phyloP scores from a whole-genome alignment of 1,139 yeast species.

The Scheffersomyces lignicola region DNA sequence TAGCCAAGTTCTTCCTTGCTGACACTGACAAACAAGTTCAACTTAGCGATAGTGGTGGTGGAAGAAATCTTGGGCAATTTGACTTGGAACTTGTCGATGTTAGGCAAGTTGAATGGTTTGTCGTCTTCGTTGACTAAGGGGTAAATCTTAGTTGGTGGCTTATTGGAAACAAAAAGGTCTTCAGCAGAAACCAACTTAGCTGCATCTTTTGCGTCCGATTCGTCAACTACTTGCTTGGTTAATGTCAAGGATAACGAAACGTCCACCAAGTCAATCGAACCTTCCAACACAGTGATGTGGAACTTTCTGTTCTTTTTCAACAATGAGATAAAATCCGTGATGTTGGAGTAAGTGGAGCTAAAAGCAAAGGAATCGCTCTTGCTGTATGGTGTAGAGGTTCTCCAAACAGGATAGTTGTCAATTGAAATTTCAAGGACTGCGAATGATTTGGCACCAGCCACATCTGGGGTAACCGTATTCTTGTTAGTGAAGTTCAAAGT shows the following conservation, averaged over 20 bases:
- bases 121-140: conserved; percentile 13
- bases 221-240: conserved; percentile 11
- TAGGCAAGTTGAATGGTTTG: conserved; percentile 13
- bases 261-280: conserved; percentile 13
- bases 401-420: conserved; percentile 23
- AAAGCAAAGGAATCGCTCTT: conserved; percentile 15
- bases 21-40: conserved; percentile 26
- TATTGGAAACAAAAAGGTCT: conserved; percentile 11
- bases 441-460: conserved; percentile 13
- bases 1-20: conserved; percentile 22
- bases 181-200: not conserved
- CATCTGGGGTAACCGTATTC: conserved; percentile 7
- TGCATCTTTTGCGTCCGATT: not conserved
- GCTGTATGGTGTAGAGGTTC: conserved; percentile 23
- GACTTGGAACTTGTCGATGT: conserved; percentile 12
- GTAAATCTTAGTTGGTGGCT: conserved; percentile 15
- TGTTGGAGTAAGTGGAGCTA: conserved; percentile 20
- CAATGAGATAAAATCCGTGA: conserved; percentile 20
- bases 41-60: conserved; percentile 25
- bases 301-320: conserved; percentile 14
- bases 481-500: conserved; percentile 22
- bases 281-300: conserved; percentile 19
- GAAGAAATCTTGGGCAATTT: conserved; percentile 13
- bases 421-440: conserved; percentile 21
- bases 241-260: conserved; percentile 19